A percentile compares a stretch with the other conserved stretches of the same genome.
phyloP scores from a whole-genome alignment of 1,284 basidiomycete species.

The Puccinia polysora region DNA sequence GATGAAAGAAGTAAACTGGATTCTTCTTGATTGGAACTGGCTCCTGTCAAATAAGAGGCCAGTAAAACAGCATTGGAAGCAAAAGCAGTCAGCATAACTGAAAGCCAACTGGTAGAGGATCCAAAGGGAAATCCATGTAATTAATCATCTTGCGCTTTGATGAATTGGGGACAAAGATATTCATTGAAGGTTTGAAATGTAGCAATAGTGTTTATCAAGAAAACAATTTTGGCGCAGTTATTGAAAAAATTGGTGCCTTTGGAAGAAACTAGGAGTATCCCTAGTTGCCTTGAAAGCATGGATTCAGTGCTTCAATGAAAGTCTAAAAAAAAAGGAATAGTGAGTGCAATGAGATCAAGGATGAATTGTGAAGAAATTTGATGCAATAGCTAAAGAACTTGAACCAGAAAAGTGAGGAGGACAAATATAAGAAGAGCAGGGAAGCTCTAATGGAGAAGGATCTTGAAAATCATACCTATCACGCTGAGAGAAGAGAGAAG shows the following conservation, averaged over 20 bases:
- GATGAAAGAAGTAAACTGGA: constrained; percentile 48
- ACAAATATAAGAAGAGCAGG: no score
- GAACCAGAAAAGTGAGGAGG: no score
- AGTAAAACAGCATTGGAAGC: constrained; percentile 60
- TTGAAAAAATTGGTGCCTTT: constrained; percentile 81
- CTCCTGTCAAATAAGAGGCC: constrained; percentile 57
- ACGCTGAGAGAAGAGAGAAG: no score
- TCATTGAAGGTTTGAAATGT: constrained; percentile 92
- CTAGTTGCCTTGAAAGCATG: constrained; percentile 76
- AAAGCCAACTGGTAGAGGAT: constrained; percentile 60
- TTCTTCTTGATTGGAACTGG: constrained; percentile 41
- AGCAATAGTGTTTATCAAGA: constrained; percentile 92
- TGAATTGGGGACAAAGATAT: constrained; percentile 80
- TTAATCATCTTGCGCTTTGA: constrained; percentile 62
- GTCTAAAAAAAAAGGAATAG: constrained; percentile 56
- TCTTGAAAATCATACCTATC: no score
- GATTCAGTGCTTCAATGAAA: constrained; percentile 79
- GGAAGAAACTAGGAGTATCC: constrained; percentile 76
- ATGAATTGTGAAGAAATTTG: no score
- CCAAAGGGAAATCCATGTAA: constrained; percentile 47
- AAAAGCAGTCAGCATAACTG: constrained; percentile 83
- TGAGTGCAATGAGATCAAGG: constrained; percentile 46
- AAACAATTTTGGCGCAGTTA: constrained; percentile 77
- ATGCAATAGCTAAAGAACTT: no score
- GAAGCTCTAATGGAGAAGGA: no score